Percentiles rank a stretch among this genome's conserved stretches.
Evolutionary conservation across 2,329 filamentous ascomycete genomes (phyloP).

Genomic region (Claviceps sp.): DNA sequence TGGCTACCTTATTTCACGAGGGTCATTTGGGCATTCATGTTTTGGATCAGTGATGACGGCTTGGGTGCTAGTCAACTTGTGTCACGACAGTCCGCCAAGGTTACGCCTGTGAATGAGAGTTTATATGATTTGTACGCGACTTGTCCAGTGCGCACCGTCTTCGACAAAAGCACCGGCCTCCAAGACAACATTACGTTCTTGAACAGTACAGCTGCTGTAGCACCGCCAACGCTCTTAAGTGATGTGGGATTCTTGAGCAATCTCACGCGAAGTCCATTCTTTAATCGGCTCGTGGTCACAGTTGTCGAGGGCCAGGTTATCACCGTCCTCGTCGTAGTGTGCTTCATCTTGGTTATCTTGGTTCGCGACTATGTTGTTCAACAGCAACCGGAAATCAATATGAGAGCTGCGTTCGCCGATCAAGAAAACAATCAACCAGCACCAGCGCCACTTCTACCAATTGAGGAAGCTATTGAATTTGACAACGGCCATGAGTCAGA

Average conservation of each 20-base stretch:
- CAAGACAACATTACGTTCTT: slow-evolving; percentile 8
- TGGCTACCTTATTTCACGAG: slow-evolving; percentile 85
- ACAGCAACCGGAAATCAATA: slow-evolving; percentile 85
- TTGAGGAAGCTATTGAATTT: slow-evolving; percentile 9
- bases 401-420: slow-evolving; percentile 52
- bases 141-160: slow-evolving; percentile 3
- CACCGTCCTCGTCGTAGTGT: slow-evolving; percentile 78
- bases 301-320: slow-evolving; percentile 89
- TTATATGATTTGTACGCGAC: background rate
- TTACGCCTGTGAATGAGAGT: background rate
- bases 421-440: slow-evolving; percentile 17
- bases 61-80: slow-evolving; percentile 23
- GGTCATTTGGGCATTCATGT: slow-evolving; percentile 82
- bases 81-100: slow-evolving; percentile 1
- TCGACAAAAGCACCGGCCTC: slow-evolving; percentile 7
- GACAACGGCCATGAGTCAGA: slow-evolving; percentile 10
- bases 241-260: slow-evolving; percentile 43
- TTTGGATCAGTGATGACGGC: slow-evolving; percentile 83
- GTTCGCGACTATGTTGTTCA: slow-evolving; percentile 98
- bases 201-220: slow-evolving; percentile 4
- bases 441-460: slow-evolving; percentile 6
- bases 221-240: slow-evolving; percentile 35
- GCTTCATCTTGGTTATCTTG: slow-evolving; percentile 91
- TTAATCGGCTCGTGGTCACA: slow-evolving; percentile 72
- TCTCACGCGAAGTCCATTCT: slow-evolving; percentile 51